Evolutionary conservation across 306 rosid genomes (phyloP).

Genomic region (Mimosa bimucronata): DNA sequence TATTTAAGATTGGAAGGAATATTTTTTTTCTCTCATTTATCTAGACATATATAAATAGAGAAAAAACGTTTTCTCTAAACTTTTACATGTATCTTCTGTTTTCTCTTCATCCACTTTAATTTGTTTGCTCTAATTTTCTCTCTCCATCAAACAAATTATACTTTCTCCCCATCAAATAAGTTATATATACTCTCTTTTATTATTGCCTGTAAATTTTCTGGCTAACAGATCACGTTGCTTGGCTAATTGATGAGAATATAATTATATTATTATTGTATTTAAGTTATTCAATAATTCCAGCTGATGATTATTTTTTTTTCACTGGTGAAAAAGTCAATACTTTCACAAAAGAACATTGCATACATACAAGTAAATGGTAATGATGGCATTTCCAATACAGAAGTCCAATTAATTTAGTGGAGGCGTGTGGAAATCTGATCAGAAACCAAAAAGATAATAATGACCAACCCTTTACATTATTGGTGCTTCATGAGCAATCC

Average conservation of each 20-base stretch:
- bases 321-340: neutral
- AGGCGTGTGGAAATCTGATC: neutral
- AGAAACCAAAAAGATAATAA: neutral
- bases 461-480: neutral
- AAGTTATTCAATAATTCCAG: neutral
- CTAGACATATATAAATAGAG: too few relatives aligned
- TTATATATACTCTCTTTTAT: neutral
- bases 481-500: too few relatives aligned
- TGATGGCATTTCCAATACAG: neutral
- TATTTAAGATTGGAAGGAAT: too few relatives aligned
- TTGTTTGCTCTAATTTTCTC: too few relatives aligned
- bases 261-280: neutral
- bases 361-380: neutral
- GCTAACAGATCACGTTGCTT: neutral
- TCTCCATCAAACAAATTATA: too few relatives aligned
- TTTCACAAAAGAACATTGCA: neutral
- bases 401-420: neutral
- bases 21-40: too few relatives aligned
- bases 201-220: neutral
- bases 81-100: too few relatives aligned
- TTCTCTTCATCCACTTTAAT: too few relatives aligned
- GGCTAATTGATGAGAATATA: neutral
- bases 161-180: too few relatives aligned
- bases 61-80: too few relatives aligned
- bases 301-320: neutral